Evolutionary conservation across 1,284 basidiomycete genomes (phyloP).

Genomic region (Porogramme epimiltina): DNA sequence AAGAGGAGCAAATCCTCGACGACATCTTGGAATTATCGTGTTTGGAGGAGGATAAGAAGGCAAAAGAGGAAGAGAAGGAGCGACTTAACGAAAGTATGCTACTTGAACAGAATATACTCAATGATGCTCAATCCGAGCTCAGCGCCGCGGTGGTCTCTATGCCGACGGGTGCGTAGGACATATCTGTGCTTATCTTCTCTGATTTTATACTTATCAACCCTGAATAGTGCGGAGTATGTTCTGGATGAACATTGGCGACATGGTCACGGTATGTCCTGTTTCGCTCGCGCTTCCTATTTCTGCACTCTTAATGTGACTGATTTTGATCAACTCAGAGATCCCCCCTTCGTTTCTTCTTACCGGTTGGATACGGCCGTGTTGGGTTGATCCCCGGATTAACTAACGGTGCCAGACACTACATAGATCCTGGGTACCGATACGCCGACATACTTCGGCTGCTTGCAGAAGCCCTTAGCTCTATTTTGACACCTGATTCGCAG

Average conservation of each 20-base stretch:
- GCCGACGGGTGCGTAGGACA: slow-evolving; percentile 1
- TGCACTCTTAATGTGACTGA: no score
- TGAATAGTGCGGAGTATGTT: neutral
- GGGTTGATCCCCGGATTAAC: no score
- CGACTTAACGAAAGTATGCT: neutral
- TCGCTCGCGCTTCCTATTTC: neutral
- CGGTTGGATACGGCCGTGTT: no score
- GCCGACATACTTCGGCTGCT: slow-evolving; percentile 4
- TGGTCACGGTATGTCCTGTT: neutral
- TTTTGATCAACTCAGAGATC: no score
- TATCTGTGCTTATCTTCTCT: no score
- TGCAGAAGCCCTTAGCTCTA: slow-evolving; percentile 4
- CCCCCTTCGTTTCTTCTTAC: no score
- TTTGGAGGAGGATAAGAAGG: slow-evolving; percentile 4
- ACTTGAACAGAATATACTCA: slow-evolving; percentile 2
- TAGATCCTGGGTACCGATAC: neutral
- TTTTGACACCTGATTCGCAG: neutral
- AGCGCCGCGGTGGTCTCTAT: neutral
- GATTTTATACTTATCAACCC: no score
- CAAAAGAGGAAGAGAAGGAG: slow-evolving; percentile 3
- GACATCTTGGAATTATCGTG: slow-evolving; percentile 1
- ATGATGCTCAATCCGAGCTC: slow-evolving; percentile 2
- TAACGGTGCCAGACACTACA: no score
- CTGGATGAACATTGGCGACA: neutral
- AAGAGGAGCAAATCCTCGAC: slow-evolving; percentile 1